Base-by-base conservation (phyloP, 2,329 filamentous ascomycete genomes). In the Trichoderma citrinoviride region DNA sequence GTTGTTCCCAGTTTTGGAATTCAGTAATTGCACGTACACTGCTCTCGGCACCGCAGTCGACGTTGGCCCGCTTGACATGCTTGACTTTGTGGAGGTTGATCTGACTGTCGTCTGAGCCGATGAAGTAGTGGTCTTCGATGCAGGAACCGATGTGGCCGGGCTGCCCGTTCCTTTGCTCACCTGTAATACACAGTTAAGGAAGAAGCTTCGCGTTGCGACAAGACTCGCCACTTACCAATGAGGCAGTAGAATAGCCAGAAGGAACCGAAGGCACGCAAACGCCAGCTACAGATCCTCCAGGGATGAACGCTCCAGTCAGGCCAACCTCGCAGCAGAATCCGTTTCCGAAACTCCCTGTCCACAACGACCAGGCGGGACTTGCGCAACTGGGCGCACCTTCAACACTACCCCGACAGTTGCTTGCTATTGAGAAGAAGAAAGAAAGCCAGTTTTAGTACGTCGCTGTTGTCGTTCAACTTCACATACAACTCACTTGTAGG, bases 311-410 rank as follows among this genome's bases (percentile, higher is more conserved):
- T 43, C 60, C 60, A 1, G 49, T 62, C n/a, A 62, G 23, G 10
- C 49, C 60, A 19, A 62, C 60, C 41, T 62, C 49, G n/a, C 60
- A 62, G 12, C 60, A 62, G 5, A 62, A 62, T 10, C 49, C 49
- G 12, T 62, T 62, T 12, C 60, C 60, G 3, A 46, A 62, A 27
- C 60, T 62, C 37, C 60, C 60, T 14, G 25, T 62, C 60, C 60
- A 62, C 6, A 62, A 43, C 4, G 60, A 62, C 60, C 60, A 62
- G 7, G 60, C 49, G 19, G 49, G n/a, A 6, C 49, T 46, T 10
- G 60, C 60, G 19, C 60, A 62, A 27, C 47, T 62, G 8, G 60
- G 60, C 1, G 60, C 60, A 4, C 60, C 49, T 17, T 62, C 60
- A 5, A 54, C 47, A 3, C 60, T 62, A 14, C 60, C 60, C n/a